Percentiles rank a stretch among this genome's conserved stretches.
Evolutionary conservation across 768 basidiomycete species (phyloP).

Genomic region (Panus rudis): DNA sequence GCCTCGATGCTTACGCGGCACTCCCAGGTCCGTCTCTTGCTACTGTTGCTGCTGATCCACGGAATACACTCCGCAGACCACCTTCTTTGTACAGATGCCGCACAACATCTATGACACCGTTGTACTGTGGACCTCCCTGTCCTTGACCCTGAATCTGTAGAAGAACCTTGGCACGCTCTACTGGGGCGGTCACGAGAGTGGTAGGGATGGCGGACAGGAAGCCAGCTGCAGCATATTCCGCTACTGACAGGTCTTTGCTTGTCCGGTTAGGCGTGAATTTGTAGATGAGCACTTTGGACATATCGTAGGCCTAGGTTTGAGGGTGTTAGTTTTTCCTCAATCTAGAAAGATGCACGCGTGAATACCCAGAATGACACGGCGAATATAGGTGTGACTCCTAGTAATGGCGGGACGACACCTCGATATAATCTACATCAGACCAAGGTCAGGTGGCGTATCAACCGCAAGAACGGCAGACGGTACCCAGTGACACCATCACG

Average conservation of each 20-base stretch:
- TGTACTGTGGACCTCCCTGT: constrained; percentile 75
- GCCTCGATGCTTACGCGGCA: constrained; percentile 65
- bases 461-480: constrained; percentile 11
- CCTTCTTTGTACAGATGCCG: constrained; percentile 90
- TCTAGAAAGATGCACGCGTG: not conserved
- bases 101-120: constrained; percentile 88
- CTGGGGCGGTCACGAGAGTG: constrained; percentile 89
- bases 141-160: constrained; percentile 92
- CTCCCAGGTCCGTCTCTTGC: constrained; percentile 94
- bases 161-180: constrained; percentile 94
- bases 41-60: constrained; percentile 90
- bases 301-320: constrained; percentile 85
- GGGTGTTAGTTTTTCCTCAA: too few species aligned
- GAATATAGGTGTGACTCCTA: constrained; percentile 97
- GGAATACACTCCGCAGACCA: constrained; percentile 83
- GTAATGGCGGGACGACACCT: constrained; percentile 86
- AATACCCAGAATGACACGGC: constrained; percentile 95
- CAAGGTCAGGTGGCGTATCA: not conserved
- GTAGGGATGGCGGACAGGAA: constrained; percentile 92
- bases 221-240: constrained; percentile 86
- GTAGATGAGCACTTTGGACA: constrained; percentile 82
- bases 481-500: constrained; percentile 88
- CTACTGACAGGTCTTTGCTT: constrained; percentile 52
- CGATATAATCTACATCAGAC: constrained; percentile 66
- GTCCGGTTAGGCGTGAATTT: constrained; percentile 71